These are phyloP conservation scores for Aspergillus mulundensis DNA, from an alignment of 495 filamentous ascomycete species.

Conservation along the genomic window DNA sequence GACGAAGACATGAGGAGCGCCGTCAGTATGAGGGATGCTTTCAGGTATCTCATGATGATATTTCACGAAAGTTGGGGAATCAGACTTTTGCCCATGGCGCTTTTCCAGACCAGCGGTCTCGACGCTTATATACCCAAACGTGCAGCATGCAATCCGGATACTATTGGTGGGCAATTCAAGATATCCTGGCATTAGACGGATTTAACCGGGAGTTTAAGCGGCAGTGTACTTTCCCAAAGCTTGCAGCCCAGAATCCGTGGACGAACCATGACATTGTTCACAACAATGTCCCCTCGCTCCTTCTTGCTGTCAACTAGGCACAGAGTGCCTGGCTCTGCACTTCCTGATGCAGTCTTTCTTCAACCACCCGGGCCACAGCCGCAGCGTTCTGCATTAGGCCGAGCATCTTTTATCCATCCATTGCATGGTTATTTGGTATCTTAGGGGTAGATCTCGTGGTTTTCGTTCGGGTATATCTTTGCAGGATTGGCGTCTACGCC, in stretches of 20 bases:
- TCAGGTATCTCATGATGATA: neutral
- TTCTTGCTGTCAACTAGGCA: neutral
- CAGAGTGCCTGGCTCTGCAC: neutral
- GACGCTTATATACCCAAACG: neutral
- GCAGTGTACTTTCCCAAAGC: no score
- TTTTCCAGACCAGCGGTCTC: neutral
- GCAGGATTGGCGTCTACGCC: conserved; percentile 24
- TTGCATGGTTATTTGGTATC: neutral
- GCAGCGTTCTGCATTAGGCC: neutral
- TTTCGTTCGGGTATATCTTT: conserved; percentile 15
- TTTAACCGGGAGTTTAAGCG: neutral
- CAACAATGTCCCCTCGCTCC: neutral
- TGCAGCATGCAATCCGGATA: neutral
- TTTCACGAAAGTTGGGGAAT: neutral
- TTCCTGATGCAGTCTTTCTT: neutral
- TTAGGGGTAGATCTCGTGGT: conserved; percentile 20
- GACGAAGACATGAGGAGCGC: neutral
- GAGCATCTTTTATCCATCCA: neutral
- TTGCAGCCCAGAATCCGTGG: no score
- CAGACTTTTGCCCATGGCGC: neutral
- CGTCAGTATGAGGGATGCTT: neutral
- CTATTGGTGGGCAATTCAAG: neutral
- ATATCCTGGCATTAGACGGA: neutral
- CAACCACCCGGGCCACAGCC: no score
- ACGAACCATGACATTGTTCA: neutral